Percentiles rank a stretch among this genome's conserved stretches.
phyloP scores from a whole-genome alignment of 2,329 filamentous ascomycete species.

The Fusarium graminum region DNA sequence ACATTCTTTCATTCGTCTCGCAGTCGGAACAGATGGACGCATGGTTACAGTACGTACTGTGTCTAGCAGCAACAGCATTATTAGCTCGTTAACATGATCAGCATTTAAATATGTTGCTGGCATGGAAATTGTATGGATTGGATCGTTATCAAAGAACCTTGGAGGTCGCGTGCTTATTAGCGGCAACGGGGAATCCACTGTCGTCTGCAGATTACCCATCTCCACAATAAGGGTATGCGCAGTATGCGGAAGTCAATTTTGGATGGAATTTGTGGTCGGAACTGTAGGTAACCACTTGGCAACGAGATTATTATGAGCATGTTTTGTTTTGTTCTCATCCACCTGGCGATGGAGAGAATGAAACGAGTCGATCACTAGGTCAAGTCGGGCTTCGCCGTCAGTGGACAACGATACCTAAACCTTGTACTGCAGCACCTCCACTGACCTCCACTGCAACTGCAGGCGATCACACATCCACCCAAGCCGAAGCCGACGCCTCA shows the following conservation, averaged over 20 bases:
- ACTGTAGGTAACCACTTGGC: constrained; percentile 27
- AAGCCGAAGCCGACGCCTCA: constrained; percentile 26
- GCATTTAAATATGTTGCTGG: constrained; percentile 1
- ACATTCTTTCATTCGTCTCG: constrained; percentile 1
- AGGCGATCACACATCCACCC: constrained; percentile 26
- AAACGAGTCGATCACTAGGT: not conserved
- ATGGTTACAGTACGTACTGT: constrained; percentile 2
- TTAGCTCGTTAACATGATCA: not conserved
- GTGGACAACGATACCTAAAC: constrained; percentile 1
- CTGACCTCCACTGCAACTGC: constrained; percentile 9
- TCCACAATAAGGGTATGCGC: constrained; percentile 11
- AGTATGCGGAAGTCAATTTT: not conserved
- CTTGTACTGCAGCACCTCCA: constrained; percentile 16
- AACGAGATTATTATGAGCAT: constrained; percentile 29
- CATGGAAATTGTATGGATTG: constrained; percentile 7
- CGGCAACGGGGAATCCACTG: constrained; percentile 35
- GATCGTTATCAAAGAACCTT: constrained; percentile 41
- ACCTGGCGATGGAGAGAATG: not conserved
- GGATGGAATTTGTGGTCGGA: constrained; percentile 34
- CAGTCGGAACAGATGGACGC: not conserved
- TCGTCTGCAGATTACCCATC: constrained; percentile 14
- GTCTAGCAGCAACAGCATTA: not conserved
- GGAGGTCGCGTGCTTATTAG: constrained; percentile 44
- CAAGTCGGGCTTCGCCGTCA: constrained; percentile 9
- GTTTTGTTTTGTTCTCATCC: not conserved